These are phyloP conservation scores for Infundibulicybe gibba DNA, from an alignment of 768 basidiomycete genomes.

Conservation along the genomic window DNA sequence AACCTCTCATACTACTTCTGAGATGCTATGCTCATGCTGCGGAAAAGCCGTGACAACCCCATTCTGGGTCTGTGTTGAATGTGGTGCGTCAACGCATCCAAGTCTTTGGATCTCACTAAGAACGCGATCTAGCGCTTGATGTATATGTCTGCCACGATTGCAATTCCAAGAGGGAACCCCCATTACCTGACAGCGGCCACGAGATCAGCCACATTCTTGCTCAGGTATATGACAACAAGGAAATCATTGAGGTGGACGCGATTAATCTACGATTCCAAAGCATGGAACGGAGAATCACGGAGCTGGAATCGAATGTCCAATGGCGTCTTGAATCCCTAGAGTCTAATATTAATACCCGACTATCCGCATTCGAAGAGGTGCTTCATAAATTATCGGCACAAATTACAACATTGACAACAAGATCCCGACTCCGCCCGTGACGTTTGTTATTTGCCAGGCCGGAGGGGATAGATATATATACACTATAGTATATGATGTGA, in stretches of 20 bases:
- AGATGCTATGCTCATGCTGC: constrained; percentile 10
- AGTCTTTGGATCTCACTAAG: not conserved
- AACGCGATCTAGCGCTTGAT: constrained; percentile 19
- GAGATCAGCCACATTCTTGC: constrained; percentile 22
- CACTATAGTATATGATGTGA: too few relatives aligned
- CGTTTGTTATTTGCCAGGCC: too few relatives aligned
- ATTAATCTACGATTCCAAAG: constrained; percentile 21
- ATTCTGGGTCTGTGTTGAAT: constrained; percentile 17
- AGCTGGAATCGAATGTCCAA: constrained; percentile 25
- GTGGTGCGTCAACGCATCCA: constrained; percentile 4
- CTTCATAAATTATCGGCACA: not conserved
- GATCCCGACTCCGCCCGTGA: not conserved
- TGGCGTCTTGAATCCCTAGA: constrained; percentile 22
- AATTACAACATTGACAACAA: not conserved
- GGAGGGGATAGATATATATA: too few relatives aligned
- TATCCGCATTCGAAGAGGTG: constrained; percentile 8
- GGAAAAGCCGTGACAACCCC: constrained; percentile 11
- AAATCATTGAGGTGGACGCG: constrained; percentile 13
- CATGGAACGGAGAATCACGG: constrained; percentile 24
- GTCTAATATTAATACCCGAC: constrained; percentile 13
- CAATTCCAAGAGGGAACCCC: constrained; percentile 12
- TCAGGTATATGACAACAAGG: constrained; percentile 18
- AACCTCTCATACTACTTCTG: not conserved
- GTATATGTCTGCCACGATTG: constrained; percentile 29
- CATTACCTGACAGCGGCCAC: constrained; percentile 10